Conservation (phyloP, 106 monocot genomes). For the Allium cepa region DNA sequence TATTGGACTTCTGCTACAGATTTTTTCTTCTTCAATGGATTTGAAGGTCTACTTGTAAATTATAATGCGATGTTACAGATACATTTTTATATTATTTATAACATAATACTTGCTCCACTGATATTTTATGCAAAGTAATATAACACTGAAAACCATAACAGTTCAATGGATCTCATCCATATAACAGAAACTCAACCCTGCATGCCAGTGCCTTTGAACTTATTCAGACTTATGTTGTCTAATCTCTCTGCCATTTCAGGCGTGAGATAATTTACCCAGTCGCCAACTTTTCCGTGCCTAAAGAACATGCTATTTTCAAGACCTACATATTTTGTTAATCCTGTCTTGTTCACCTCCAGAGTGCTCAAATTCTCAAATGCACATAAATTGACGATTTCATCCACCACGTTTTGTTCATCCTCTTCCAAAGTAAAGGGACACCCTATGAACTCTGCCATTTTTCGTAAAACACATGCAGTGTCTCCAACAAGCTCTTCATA, state of each 20-base stretch:
- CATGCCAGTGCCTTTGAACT: neutral
- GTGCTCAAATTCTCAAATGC: neutral
- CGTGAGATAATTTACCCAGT: neutral
- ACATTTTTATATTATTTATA: too few relatives aligned
- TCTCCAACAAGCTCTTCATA: neutral
- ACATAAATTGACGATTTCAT: neutral
- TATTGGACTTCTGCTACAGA: too few relatives aligned
- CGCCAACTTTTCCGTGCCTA: neutral
- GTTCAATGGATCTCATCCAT: too few relatives aligned
- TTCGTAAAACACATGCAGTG: neutral
- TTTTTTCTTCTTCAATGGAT: too few relatives aligned
- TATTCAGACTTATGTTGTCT: neutral
- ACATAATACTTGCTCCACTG: too few relatives aligned
- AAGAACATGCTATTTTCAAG: neutral
- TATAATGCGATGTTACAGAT: too few relatives aligned
- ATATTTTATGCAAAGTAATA: too few relatives aligned
- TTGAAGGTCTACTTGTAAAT: too few relatives aligned
- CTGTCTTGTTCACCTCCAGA: neutral
- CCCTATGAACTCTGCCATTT: neutral
- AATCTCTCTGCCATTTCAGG: neutral
- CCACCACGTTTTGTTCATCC: neutral
- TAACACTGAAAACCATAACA: too few relatives aligned
- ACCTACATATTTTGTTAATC: too few relatives aligned
- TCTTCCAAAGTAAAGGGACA: neutral
- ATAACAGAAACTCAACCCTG: too few relatives aligned